These are phyloP conservation scores for Helicosporidium sp. DNA, from an alignment of 139 green algal species.

Conservation along the genomic window DNA sequence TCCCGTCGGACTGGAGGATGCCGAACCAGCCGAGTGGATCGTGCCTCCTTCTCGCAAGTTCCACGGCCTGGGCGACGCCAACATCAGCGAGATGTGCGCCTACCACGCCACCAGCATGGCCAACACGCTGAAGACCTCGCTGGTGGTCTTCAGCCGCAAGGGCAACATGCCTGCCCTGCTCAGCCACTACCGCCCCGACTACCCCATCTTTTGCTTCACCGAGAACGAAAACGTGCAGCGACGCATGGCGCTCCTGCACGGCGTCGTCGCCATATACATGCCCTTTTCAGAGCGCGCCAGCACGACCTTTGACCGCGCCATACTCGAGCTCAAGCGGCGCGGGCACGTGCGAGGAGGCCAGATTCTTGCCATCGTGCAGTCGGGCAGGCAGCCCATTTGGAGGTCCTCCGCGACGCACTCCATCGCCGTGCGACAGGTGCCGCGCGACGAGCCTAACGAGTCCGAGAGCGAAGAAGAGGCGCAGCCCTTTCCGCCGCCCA, in stretches of 20 bases:
- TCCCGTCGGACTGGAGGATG: conserved; percentile 20
- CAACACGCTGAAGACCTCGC: conserved; percentile 51
- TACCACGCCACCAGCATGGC: conserved; percentile 71
- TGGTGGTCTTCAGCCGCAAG: conserved; percentile 31
- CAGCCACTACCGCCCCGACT: conserved; percentile 60
- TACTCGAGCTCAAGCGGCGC: conserved; percentile 35
- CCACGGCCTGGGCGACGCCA: conserved; percentile 10
- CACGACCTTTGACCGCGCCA: conserved; percentile 42
- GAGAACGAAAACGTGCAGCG: conserved; percentile 55
- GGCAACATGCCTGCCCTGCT: conserved; percentile 61
- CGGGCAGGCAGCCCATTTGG: conserved; percentile 60
- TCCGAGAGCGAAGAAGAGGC: background rate
- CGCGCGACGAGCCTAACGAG: background rate
- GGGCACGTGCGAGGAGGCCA: conserved; percentile 37
- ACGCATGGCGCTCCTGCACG: conserved; percentile 62
- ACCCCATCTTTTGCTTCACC: conserved; percentile 62
- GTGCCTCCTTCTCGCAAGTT: conserved; percentile 10
- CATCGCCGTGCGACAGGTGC: conserved; percentile 41
- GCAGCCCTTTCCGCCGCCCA: too few species aligned
- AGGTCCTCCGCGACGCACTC: conserved; percentile 43
- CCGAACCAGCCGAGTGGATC: conserved; percentile 50
- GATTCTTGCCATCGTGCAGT: conserved; percentile 61
- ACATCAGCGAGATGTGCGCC: conserved; percentile 60
- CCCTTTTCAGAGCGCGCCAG: conserved; percentile 31
- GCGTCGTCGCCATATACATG: conserved; percentile 38